These are phyloP conservation scores for Leccinum solheimii DNA, from an alignment of 1,284 basidiomycete species.

Conservation along the genomic window DNA sequence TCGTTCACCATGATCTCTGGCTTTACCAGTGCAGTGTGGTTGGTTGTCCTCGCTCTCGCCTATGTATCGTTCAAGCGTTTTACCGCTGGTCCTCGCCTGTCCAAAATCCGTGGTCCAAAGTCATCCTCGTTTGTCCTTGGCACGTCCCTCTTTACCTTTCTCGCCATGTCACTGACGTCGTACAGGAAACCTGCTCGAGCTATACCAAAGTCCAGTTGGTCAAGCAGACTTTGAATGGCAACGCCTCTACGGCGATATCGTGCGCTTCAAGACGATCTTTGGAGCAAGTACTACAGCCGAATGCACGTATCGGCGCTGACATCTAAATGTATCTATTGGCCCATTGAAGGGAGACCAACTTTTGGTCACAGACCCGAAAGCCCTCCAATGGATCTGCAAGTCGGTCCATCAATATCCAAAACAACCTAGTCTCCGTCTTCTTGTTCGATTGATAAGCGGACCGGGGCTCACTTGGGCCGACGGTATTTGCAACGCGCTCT, in stretches of 20 bases:
- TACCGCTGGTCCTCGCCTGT: slow-evolving; percentile 19
- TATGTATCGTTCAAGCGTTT: slow-evolving; percentile 18
- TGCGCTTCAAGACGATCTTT: slow-evolving; percentile 31
- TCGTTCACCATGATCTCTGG: slow-evolving; percentile 11
- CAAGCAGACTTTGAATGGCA: slow-evolving; percentile 34
- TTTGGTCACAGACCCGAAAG: slow-evolving; percentile 41
- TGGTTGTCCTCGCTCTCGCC: slow-evolving; percentile 7
- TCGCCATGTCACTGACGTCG: neutral
- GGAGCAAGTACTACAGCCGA: slow-evolving; percentile 17
- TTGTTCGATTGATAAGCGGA: slow-evolving; percentile 35
- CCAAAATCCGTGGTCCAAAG: slow-evolving; percentile 32
- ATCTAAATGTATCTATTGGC: neutral
- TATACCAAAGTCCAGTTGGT: slow-evolving; percentile 26
- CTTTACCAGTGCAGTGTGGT: neutral
- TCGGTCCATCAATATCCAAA: slow-evolving; percentile 43
- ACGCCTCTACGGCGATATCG: slow-evolving; percentile 28
- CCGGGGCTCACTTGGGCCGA: slow-evolving; percentile 41
- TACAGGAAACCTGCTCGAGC: slow-evolving; percentile 27
- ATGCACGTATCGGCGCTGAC: neutral
- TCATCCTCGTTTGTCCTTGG: slow-evolving; percentile 36
- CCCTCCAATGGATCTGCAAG: slow-evolving; percentile 42
- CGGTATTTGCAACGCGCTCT: slow-evolving; percentile 30
- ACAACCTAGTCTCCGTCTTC: slow-evolving; percentile 31
- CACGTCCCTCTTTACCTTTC: slow-evolving; percentile 1
- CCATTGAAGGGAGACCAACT: slow-evolving; percentile 25